Evolutionary conservation across 2,329 filamentous ascomycete genomes (phyloP).

Genomic region (Exophiala mesophila): DNA sequence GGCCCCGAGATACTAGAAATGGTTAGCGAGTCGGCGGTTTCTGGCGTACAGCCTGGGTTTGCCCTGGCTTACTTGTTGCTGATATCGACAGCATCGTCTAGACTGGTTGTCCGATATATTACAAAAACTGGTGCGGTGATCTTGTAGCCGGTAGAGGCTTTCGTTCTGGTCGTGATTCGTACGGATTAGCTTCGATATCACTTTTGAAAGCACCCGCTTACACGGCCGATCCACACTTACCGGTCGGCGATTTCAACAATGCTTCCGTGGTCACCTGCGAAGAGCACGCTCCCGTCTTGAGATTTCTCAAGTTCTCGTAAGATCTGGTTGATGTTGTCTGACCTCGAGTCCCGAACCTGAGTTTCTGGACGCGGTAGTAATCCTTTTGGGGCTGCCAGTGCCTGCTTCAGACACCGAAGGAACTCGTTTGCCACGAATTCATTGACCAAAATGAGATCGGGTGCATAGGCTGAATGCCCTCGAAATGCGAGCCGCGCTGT

Average conservation of each 20-base stretch:
- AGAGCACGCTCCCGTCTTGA: neutral
- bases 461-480: slow-evolving; percentile 56
- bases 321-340: neutral
- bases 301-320: neutral
- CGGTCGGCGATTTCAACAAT: neutral
- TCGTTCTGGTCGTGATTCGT: too few species aligned
- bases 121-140: neutral
- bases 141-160: neutral
- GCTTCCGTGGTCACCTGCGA: neutral
- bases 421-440: slow-evolving; percentile 46
- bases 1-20: neutral
- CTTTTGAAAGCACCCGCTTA: neutral
- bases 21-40: neutral
- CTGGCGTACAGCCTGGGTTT: too few species aligned
- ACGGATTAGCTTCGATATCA: too few species aligned
- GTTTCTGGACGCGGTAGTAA: neutral
- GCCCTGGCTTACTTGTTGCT: neutral
- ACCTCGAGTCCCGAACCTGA: neutral
- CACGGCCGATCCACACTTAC: neutral
- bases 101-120: neutral
- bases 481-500: slow-evolving; percentile 52
- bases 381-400: neutral
- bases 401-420: neutral
- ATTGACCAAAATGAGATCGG: slow-evolving; percentile 61
- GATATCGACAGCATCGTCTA: neutral